phyloP scores from a whole-genome alignment of 176 grass and related monocot species.

The Oropetium thomaeum region DNA sequence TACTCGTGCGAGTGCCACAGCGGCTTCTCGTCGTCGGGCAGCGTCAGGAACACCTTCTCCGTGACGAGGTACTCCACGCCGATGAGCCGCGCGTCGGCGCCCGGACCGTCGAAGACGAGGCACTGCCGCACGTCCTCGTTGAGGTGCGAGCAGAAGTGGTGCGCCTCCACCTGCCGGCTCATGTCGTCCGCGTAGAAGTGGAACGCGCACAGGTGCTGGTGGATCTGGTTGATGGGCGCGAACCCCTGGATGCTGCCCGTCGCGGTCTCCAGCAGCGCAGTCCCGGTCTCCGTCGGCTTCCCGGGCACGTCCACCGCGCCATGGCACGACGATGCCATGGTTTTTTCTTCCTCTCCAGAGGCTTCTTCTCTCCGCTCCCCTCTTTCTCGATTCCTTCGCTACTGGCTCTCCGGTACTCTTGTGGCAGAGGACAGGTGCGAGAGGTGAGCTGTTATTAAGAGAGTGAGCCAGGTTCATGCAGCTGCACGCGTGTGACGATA shows the following conservation, averaged over 20 bases:
- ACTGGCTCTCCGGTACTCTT: no score
- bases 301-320: constrained; percentile 54
- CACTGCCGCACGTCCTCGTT: constrained; percentile 87
- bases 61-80: constrained; percentile 76
- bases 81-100: constrained; percentile 55
- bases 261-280: constrained; percentile 66
- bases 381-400: accelerated
- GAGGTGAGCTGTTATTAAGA: background rate
- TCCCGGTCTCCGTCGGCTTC: constrained; percentile 59
- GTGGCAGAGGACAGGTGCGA: background rate
- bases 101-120: constrained; percentile 69
- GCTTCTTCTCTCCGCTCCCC: accelerated
- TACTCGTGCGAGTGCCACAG: constrained; percentile 93
- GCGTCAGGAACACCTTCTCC: constrained; percentile 58
- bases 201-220: constrained; percentile 92
- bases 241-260: constrained; percentile 74
- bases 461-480: background rate
- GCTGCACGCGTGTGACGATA: constrained; percentile 27
- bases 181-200: constrained; percentile 90
- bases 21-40: constrained; percentile 81
- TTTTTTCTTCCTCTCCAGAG: background rate
- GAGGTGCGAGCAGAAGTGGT: constrained; percentile 81
- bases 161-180: constrained; percentile 78
- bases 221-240: constrained; percentile 64
- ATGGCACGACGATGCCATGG: constrained; percentile 47